phyloP scores from a whole-genome alignment of 768 basidiomycete genomes.

The Suillus hirtellus region DNA sequence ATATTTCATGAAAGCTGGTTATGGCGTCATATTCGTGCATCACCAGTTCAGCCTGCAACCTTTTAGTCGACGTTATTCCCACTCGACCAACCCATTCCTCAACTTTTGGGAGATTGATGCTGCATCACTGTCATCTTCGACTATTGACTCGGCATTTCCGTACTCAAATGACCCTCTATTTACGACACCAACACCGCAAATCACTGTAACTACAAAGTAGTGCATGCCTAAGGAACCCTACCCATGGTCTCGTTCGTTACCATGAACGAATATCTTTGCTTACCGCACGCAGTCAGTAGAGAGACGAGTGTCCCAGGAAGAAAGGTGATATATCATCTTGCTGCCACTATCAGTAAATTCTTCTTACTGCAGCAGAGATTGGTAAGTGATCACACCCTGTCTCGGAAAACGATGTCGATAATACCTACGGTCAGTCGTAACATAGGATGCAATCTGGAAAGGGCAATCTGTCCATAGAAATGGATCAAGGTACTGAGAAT shows the following conservation, averaged over 20 bases:
- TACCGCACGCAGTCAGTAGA: conserved; percentile 78
- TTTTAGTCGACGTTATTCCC: conserved; percentile 96
- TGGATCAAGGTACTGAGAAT: conserved; percentile 99
- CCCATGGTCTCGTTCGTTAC: conserved; percentile 90
- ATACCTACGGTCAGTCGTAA: conserved; percentile 61
- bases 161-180: conserved; percentile 32
- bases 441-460: conserved; percentile 99
- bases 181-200: conserved; percentile 40
- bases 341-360: conserved; percentile 97
- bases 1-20: conserved; percentile 91
- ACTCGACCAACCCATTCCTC: conserved; percentile 97
- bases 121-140: conserved; percentile 19
- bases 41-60: conserved; percentile 97
- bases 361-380: conserved; percentile 90
- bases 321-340: conserved; percentile 90
- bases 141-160: conserved; percentile 21
- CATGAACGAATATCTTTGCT: conserved; percentile 94
- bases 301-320: conserved; percentile 71
- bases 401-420: neutral
- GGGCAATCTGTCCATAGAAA: conserved; percentile 90
- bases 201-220: conserved; percentile 83
- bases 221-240: conserved; percentile 70
- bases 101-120: conserved; percentile 81
- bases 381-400: conserved; percentile 47
- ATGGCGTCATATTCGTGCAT: conserved; percentile 99